These are phyloP conservation scores for Phanerochaete sordida DNA, from an alignment of 768 basidiomycete species.

Conservation along the genomic window DNA sequence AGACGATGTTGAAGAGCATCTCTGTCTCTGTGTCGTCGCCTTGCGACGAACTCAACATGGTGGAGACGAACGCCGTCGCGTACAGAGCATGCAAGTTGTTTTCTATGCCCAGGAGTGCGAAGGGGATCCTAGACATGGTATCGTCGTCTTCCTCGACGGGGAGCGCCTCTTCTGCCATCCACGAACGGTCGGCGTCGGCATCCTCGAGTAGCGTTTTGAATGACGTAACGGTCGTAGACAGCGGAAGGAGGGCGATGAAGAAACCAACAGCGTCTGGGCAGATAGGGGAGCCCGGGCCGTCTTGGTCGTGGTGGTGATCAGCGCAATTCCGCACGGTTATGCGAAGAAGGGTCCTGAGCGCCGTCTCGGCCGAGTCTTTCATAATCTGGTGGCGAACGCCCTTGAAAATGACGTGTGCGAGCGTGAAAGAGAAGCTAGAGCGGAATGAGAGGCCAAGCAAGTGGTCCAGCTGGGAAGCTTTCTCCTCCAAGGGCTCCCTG, in stretches of 20 bases:
- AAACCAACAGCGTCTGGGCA: constrained; percentile 66
- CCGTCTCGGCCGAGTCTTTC: constrained; percentile 55
- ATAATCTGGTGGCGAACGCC: constrained; percentile 71
- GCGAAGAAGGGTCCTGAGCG: constrained; percentile 58
- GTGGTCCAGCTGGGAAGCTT: constrained; percentile 68
- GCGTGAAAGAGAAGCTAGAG: constrained; percentile 72
- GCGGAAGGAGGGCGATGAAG: constrained; percentile 74
- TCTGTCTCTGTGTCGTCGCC: constrained; percentile 81
- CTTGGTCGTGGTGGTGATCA: constrained; percentile 24
- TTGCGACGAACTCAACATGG: constrained; percentile 72
- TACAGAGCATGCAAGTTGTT: constrained; percentile 69
- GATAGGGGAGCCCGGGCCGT: constrained; percentile 43
- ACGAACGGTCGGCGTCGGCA: constrained; percentile 50
- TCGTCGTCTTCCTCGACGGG: constrained; percentile 31
- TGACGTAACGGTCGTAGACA: constrained; percentile 52
- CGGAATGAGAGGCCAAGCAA: constrained; percentile 76
- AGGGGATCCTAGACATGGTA: constrained; percentile 49
- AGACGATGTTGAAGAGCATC: constrained; percentile 72
- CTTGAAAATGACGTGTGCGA: constrained; percentile 84
- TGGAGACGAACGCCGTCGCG: constrained; percentile 68
- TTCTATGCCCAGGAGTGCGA: constrained; percentile 55
- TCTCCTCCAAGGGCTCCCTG: constrained; percentile 62
- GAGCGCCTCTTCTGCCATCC: constrained; percentile 42
- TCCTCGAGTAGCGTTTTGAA: constrained; percentile 64
- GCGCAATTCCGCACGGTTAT: constrained; percentile 45